These are phyloP conservation scores for Tricholoma saponaceum DNA, from an alignment of 768 basidiomycete species.

Conservation along the genomic window DNA sequence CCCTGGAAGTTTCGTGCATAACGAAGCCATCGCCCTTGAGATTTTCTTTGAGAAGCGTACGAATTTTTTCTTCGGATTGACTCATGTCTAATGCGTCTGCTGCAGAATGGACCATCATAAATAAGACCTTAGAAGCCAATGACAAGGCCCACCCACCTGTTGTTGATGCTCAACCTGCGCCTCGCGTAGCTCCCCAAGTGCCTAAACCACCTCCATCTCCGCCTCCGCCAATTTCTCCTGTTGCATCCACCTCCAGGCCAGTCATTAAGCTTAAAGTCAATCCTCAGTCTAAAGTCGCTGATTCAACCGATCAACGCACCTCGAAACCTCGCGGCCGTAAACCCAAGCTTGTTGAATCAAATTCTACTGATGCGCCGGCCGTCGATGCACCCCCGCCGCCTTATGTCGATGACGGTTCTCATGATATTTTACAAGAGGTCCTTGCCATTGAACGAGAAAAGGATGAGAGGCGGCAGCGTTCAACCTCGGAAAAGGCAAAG, in stretches of 20 bases:
- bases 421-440: constrained; percentile 78
- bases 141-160: constrained; percentile 40
- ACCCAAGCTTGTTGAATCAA: constrained; percentile 34
- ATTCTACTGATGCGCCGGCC: constrained; percentile 27
- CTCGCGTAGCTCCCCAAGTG: constrained; percentile 34
- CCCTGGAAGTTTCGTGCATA: constrained; percentile 65
- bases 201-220: constrained; percentile 32
- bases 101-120: constrained; percentile 83
- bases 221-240: constrained; percentile 13
- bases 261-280: constrained; percentile 68
- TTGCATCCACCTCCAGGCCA: constrained; percentile 39
- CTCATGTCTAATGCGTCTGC: not conserved
- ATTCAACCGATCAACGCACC: constrained; percentile 27
- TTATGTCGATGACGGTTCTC: constrained; percentile 77
- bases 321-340: constrained; percentile 39
- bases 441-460: constrained; percentile 74
- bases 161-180: constrained; percentile 17
- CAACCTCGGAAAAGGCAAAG: constrained; percentile 34
- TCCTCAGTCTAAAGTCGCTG: constrained; percentile 26
- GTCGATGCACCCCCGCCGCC: constrained; percentile 61
- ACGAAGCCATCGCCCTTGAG: constrained; percentile 73
- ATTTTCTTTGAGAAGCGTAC: constrained; percentile 81
- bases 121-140: constrained; percentile 73
- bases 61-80: constrained; percentile 22
- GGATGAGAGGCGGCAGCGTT: constrained; percentile 48